These are phyloP conservation scores for Trichopus zeylanicus DNA, from an alignment of 116 monocot species.

Conservation along the genomic window DNA sequence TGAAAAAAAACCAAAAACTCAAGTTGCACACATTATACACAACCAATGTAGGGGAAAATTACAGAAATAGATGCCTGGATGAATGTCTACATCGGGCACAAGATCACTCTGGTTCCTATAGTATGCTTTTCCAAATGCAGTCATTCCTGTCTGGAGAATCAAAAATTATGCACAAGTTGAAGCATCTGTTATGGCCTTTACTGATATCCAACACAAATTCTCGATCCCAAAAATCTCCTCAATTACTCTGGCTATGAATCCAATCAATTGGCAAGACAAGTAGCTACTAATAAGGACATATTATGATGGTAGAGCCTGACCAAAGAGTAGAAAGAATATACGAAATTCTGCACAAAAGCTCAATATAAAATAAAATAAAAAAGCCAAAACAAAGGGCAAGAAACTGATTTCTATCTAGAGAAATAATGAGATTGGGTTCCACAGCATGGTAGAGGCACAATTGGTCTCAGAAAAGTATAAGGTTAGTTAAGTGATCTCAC, in stretches of 20 bases:
- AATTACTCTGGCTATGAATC: constrained; percentile 71
- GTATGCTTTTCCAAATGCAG: constrained; percentile 81
- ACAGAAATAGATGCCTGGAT: not conserved
- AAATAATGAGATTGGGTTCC: no score
- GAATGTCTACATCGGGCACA: constrained; percentile 60
- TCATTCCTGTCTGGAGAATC: constrained; percentile 86
- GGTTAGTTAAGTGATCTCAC: no score
- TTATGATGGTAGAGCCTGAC: no score
- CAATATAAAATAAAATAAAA: no score
- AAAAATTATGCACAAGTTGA: constrained; percentile 47
- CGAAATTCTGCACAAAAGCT: no score
- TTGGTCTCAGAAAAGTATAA: no score
- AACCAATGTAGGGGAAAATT: not conserved
- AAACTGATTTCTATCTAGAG: no score
- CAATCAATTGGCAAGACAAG: constrained; percentile 3
- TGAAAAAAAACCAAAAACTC: constrained; percentile 1
- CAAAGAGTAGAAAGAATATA: no score
- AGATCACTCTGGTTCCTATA: constrained; percentile 72
- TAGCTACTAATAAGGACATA: no score
- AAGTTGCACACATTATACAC: not conserved
- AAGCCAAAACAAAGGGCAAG: no score
- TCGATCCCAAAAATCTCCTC: constrained; percentile 90
- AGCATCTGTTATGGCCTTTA: constrained; percentile 68
- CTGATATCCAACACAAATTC: constrained; percentile 88
- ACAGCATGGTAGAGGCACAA: no score